Conservation (phyloP, 345 rosid genomes). For the Lepidium africanum region DNA sequence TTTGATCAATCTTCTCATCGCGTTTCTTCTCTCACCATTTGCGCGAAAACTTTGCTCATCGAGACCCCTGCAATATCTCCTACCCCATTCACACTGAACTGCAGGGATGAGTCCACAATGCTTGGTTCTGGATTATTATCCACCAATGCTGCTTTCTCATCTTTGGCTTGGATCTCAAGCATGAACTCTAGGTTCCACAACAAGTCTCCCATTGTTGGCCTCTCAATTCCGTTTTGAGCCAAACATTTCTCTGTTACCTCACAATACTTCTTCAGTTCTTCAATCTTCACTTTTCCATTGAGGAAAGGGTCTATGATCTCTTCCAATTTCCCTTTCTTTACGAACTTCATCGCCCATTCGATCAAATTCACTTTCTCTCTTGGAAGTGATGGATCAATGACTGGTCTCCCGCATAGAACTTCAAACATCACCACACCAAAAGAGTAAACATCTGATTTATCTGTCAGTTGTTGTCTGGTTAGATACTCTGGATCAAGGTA, state of each 20-base stretch:
- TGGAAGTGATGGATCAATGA: constrained; percentile 48
- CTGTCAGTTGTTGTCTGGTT: constrained; percentile 44
- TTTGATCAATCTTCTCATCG: constrained; percentile 11
- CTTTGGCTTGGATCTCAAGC: constrained; percentile 40
- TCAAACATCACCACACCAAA: constrained; percentile 70
- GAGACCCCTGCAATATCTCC: constrained; percentile 44
- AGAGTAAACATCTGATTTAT: constrained; percentile 62
- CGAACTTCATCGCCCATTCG: constrained; percentile 46
- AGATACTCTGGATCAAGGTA: constrained; percentile 64
- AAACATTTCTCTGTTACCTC: constrained; percentile 64
- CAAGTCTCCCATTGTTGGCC: constrained; percentile 67
- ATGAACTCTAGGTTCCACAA: constrained; percentile 64
- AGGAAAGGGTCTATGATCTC: constrained; percentile 45
- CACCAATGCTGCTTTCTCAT: constrained; percentile 27
- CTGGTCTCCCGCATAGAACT: constrained; percentile 51
- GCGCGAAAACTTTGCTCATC: constrained; percentile 58
- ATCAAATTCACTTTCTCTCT: constrained; percentile 48
- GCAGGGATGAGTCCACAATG: constrained; percentile 8
- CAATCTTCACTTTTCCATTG: constrained; percentile 36
- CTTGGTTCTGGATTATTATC: constrained; percentile 22
- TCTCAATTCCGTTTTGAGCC: constrained; percentile 31
- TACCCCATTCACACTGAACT: constrained; percentile 29
- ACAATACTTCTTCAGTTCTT: constrained; percentile 41
- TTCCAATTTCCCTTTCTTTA: constrained; percentile 31
- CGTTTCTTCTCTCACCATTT: constrained; percentile 53